Evolutionary conservation across 176 grass and related monocot species (phyloP).

Genomic region (Oryza coarctata): DNA sequence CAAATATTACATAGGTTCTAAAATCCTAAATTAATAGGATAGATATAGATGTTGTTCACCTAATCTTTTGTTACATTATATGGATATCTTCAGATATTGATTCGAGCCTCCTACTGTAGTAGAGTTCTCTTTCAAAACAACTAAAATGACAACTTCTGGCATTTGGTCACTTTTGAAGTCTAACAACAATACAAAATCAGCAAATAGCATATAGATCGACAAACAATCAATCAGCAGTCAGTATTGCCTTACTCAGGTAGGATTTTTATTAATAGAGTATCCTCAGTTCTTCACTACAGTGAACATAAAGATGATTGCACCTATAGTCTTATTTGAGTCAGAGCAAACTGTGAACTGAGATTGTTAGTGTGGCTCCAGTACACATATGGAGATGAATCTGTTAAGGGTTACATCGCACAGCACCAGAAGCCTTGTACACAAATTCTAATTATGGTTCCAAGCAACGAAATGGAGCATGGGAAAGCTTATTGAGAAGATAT

Average conservation of each 20-base stretch:
- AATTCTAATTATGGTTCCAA: neutral
- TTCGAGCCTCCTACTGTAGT: neutral
- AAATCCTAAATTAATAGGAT: neutral
- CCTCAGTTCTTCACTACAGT: neutral
- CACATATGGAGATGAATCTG: neutral
- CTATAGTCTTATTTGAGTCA: neutral
- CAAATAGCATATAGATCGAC: too few relatives aligned
- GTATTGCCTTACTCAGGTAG: neutral
- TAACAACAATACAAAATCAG: too few relatives aligned
- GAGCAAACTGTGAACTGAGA: neutral
- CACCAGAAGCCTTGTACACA: neutral
- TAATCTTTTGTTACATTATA: neutral
- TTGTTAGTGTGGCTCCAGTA: neutral
- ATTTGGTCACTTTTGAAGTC: neutral
- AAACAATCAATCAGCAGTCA: neutral
- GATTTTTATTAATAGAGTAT: neutral
- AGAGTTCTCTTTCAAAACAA: neutral
- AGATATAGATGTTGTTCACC: neutral
- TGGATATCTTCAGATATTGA: conserved; percentile 10
- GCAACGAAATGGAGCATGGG: neutral
- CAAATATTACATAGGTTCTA: neutral
- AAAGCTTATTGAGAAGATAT: neutral
- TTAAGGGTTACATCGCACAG: neutral
- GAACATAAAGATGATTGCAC: neutral
- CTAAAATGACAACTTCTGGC: neutral